Evolutionary conservation across 2,329 filamentous ascomycete species (phyloP).

Genomic region (Ascochyta koolunga): DNA sequence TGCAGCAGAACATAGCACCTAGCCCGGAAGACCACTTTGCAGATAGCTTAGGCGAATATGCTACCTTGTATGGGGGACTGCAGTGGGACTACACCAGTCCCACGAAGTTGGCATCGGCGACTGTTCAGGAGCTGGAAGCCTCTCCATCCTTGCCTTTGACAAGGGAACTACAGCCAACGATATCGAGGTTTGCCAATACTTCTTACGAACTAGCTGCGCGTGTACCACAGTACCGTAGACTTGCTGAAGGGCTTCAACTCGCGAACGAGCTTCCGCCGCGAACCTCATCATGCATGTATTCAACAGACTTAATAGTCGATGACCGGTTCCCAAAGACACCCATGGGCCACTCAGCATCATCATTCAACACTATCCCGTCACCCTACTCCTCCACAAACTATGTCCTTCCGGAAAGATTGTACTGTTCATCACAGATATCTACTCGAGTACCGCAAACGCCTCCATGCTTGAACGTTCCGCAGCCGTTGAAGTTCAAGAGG

Average conservation of each 20-base stretch:
- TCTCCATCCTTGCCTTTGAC: background rate
- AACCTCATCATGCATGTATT: constrained; percentile 1
- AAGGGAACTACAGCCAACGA: background rate
- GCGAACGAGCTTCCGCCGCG: background rate
- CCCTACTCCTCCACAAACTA: background rate
- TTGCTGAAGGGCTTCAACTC: constrained; percentile 19
- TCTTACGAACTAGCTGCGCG: constrained; percentile 20
- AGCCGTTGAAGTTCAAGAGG: constrained; percentile 17
- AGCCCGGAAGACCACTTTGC: constrained; percentile 2
- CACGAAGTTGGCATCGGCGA: constrained; percentile 3
- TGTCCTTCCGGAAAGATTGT: background rate
- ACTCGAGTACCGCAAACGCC: background rate
- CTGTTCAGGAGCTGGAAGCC: constrained; percentile 8
- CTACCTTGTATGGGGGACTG: constrained; percentile 7
- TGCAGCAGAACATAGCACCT: background rate
- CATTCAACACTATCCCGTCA: background rate
- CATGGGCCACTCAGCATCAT: constrained; percentile 1
- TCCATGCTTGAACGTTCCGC: constrained; percentile 2
- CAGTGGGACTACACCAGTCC: constrained; percentile 5
- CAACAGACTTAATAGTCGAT: constrained; percentile 2
- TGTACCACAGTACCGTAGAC: constrained; percentile 5
- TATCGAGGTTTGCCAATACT: constrained; percentile 6
- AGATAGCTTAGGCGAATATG: constrained; percentile 6
- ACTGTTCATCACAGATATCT: background rate
- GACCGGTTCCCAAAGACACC: background rate